Percentiles rank a stretch among this genome's conserved stretches.
phyloP scores from a whole-genome alignment of 306 rosid genomes.

The Gastrolobium bilobum region DNA sequence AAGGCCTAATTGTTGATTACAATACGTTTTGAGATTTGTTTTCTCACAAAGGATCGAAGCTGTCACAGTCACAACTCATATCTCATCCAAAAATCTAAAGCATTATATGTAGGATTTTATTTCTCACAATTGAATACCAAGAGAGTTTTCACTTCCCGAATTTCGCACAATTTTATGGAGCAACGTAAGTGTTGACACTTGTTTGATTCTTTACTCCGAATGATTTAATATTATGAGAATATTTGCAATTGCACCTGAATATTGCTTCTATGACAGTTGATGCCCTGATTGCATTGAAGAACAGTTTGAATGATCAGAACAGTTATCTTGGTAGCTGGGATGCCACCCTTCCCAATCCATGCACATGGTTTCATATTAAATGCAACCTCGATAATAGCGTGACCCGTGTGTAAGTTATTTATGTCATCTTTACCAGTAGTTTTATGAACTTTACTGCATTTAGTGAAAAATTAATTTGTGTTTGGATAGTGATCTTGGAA shows the following conservation, averaged over 20 bases:
- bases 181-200: not conserved
- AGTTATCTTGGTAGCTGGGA: constrained; percentile 73
- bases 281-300: constrained; percentile 67
- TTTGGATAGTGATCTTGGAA: constrained; percentile 75
- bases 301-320: constrained; percentile 62
- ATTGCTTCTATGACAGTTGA: constrained; percentile 58
- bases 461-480: constrained; percentile 15
- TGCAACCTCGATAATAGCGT: constrained; percentile 66
- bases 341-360: constrained; percentile 72
- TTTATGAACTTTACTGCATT: not conserved
- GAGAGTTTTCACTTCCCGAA: not conserved
- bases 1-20: constrained; percentile 11
- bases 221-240: not conserved
- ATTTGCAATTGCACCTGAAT: constrained; percentile 16
- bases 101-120: too few species aligned
- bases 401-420: constrained; percentile 71
- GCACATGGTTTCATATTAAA: constrained; percentile 79
- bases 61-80: too few species aligned
- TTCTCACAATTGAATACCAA: not conserved
- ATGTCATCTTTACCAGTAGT: constrained; percentile 3
- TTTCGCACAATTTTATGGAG: not conserved
- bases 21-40: not conserved
- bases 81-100: too few species aligned
- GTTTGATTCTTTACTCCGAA: not conserved
- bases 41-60: too few species aligned